phyloP scores from a whole-genome alignment of 805 yeast genomes.

The Candida gorgasii region DNA sequence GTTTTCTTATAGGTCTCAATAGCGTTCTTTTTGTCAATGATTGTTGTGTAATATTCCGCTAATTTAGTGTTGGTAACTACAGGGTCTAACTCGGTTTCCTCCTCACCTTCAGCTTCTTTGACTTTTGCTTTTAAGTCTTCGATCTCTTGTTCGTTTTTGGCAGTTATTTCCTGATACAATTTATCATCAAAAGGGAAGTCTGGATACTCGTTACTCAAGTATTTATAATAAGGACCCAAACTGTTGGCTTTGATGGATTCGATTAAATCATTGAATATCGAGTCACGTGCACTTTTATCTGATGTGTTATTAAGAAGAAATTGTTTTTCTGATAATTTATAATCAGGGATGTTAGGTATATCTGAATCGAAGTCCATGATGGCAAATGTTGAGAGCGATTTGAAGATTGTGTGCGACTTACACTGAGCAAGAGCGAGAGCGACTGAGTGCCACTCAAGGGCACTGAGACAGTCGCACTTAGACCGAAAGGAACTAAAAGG shows the following conservation, averaged over 20 bases:
- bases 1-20: slow-evolving; percentile 67
- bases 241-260: slow-evolving; percentile 57
- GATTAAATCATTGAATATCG: slow-evolving; percentile 46
- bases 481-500: too few relatives aligned
- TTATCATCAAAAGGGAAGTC: slow-evolving; percentile 59
- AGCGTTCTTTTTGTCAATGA: slow-evolving; percentile 80
- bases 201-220: slow-evolving; percentile 44
- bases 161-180: slow-evolving; percentile 51
- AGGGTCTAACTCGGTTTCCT: slow-evolving; percentile 84
- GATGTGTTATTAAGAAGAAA: slow-evolving; percentile 53
- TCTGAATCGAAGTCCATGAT: slow-evolving; percentile 46
- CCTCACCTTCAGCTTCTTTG: slow-evolving; percentile 58
- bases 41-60: slow-evolving; percentile 84
- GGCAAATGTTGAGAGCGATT: slow-evolving; percentile 13
- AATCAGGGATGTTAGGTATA: slow-evolving; percentile 72
- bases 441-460: too few relatives aligned
- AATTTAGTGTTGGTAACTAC: slow-evolving; percentile 74
- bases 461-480: too few relatives aligned
- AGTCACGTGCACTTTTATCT: slow-evolving; percentile 38
- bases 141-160: slow-evolving; percentile 57
- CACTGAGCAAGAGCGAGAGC: too few relatives aligned
- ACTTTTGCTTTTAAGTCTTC: slow-evolving; percentile 54
- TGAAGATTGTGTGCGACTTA: background rate
- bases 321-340: slow-evolving; percentile 76
- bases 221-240: slow-evolving; percentile 82